phyloP scores from a whole-genome alignment of 768 basidiomycete species.

The Collybia sordida region DNA sequence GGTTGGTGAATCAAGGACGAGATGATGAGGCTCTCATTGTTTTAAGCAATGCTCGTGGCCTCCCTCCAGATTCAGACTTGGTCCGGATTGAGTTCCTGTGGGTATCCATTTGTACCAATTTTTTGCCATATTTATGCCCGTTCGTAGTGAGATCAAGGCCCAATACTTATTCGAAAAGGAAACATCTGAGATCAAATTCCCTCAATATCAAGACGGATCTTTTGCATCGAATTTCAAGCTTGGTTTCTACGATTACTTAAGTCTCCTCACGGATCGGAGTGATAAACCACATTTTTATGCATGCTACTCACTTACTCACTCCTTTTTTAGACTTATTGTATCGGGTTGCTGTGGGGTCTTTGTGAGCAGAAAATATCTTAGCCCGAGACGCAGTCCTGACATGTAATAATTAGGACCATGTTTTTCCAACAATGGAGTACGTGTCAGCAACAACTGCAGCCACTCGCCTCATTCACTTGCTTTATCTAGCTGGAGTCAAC shows the following conservation, averaged over 20 bases:
- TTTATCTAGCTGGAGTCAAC: slow-evolving; percentile 53
- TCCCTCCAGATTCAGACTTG: slow-evolving; percentile 57
- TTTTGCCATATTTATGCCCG: not conserved
- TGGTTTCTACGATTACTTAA: slow-evolving; percentile 57
- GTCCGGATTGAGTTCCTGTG: slow-evolving; percentile 76
- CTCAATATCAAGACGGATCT: slow-evolving; percentile 63
- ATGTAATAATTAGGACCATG: slow-evolving; percentile 47
- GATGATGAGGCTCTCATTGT: slow-evolving; percentile 72
- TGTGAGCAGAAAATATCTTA: slow-evolving; percentile 30
- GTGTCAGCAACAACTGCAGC: slow-evolving; percentile 5
- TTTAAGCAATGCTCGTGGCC: slow-evolving; percentile 56
- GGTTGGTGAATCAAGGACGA: slow-evolving; percentile 76
- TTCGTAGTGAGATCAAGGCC: slow-evolving; percentile 64
- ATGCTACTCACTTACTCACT: not conserved
- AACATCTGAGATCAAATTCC: slow-evolving; percentile 53
- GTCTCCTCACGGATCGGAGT: slow-evolving; percentile 56
- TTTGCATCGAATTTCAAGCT: slow-evolving; percentile 60
- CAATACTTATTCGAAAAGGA: slow-evolving; percentile 76
- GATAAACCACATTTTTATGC: slow-evolving; percentile 4
- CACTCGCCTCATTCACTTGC: not conserved
- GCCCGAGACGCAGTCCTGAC: not conserved
- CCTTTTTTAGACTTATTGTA: slow-evolving; percentile 48
- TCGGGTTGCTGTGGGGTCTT: slow-evolving; percentile 60
- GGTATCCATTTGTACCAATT: slow-evolving; percentile 19
- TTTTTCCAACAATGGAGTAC: slow-evolving; percentile 82